Conservation (phyloP, 768 basidiomycete genomes). For the Boletus vinaceobasis region DNA sequence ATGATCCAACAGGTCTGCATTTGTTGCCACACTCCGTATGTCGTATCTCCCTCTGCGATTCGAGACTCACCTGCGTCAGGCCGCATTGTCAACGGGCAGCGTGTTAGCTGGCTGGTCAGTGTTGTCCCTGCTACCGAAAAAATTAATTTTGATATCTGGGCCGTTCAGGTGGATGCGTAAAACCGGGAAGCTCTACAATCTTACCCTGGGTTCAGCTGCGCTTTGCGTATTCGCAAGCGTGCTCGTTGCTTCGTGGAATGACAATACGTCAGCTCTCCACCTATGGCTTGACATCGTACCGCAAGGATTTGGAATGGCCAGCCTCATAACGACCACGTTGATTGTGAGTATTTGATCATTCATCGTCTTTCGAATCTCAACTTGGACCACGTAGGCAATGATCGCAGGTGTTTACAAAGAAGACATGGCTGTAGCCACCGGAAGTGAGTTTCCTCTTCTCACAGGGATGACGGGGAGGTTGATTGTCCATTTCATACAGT, state of each 20-base stretch:
- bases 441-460: slow-evolving; percentile 56
- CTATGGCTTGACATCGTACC: slow-evolving; percentile 78
- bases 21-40: slow-evolving; percentile 87
- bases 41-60: slow-evolving; percentile 1
- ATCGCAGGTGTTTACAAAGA: slow-evolving; percentile 76
- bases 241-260: slow-evolving; percentile 65
- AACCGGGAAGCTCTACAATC: slow-evolving; percentile 80
- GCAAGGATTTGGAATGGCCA: slow-evolving; percentile 81
- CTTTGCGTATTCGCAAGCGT: slow-evolving; percentile 57
- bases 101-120: slow-evolving; percentile 82
- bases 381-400: slow-evolving; percentile 59
- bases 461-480: slow-evolving; percentile 6
- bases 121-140: slow-evolving; percentile 3
- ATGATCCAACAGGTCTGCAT: slow-evolving; percentile 60
- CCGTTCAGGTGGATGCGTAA: slow-evolving; percentile 70
- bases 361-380: slow-evolving; percentile 3
- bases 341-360: slow-evolving; percentile 53
- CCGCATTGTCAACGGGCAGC: slow-evolving; percentile 81
- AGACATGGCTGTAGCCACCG: slow-evolving; percentile 86
- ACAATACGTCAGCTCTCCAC: slow-evolving; percentile 55
- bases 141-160: slow-evolving; percentile 5
- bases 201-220: slow-evolving; percentile 65
- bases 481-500: slow-evolving; percentile 45
- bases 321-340: slow-evolving; percentile 80
- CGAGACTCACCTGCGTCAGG: slow-evolving; percentile 38